These are phyloP conservation scores for Myochromella boudieri DNA, from an alignment of 768 basidiomycete species.

Conservation along the genomic window DNA sequence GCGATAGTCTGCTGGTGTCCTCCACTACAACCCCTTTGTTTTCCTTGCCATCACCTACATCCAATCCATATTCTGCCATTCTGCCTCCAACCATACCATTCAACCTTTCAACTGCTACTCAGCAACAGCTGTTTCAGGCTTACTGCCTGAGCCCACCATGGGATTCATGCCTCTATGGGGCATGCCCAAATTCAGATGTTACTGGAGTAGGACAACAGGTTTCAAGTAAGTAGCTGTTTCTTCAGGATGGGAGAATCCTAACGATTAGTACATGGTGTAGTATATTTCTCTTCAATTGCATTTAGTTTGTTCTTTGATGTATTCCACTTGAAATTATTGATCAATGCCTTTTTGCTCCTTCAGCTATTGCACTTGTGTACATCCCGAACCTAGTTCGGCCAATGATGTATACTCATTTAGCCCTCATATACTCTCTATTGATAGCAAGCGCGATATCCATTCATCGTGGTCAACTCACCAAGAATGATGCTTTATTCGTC, in stretches of 20 bases:
- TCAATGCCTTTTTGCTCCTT: background rate
- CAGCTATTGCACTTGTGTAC: constrained; percentile 14
- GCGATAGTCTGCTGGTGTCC: too few relatives aligned
- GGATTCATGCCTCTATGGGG: constrained; percentile 13
- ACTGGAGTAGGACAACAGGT: constrained; percentile 21
- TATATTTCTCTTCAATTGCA: constrained; percentile 9
- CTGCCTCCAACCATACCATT: background rate
- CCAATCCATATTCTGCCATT: too few relatives aligned
- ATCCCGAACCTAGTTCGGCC: constrained; percentile 6
- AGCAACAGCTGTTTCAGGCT: constrained; percentile 5
- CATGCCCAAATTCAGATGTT: constrained; percentile 22
- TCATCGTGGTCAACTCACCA: constrained; percentile 10
- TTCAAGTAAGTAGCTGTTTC: constrained; percentile 16
- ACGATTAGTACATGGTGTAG: background rate
- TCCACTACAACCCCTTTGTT: too few relatives aligned
- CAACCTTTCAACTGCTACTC: background rate
- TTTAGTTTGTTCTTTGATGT: constrained; percentile 4
- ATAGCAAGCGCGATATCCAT: constrained; percentile 9
- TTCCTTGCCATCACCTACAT: too few relatives aligned
- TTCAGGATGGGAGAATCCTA: too few relatives aligned
- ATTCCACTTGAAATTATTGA: too few relatives aligned
- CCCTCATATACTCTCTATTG: constrained; percentile 15
- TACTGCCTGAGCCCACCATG: constrained; percentile 17
- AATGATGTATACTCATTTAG: constrained; percentile 18
- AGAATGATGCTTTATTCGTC: constrained; percentile 19